Base-by-base conservation (phyloP, 805 yeast genomes). In the Suhomyces sp. region DNA sequence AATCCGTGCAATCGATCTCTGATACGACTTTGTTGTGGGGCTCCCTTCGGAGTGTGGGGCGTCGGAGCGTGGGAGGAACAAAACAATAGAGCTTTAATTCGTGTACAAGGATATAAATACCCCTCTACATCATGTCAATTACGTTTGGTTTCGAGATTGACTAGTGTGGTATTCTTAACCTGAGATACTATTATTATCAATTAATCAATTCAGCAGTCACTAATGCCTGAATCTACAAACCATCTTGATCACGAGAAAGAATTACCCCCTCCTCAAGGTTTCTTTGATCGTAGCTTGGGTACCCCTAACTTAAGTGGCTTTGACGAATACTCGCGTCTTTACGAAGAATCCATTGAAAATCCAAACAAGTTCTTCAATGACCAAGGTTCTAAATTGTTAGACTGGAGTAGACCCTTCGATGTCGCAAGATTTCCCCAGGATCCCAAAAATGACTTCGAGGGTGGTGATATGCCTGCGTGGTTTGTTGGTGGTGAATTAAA, bases 401-500 rank as follows among this genome's bases (percentile, higher is more conserved):
- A 71, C 54, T 84, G 88, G 88, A 69, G 68, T 56, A 76, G 65
- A 44, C 80, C 78, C 9, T 84, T 83, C 63, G 75, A 76, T 48
- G 60, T 64, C 20, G 72, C 81, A 12, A 72, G 81, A 51, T 70
- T 67, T 53, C 84, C 84, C 1, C 60, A 70, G 63, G 59, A 69
- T 63, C 68, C 78, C 54, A 67, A 78, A 57, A 72, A 78, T 50
- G 81, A 82, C 68, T 74, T 75, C 60, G 67, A 71, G 55, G 65
- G 79, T 56, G 80, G 79, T 43, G 96, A 89, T 65, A 75, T 84
- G 48, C 90, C 97, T 13, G 67, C 76, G 35, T 94, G 98, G 98
- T 94, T 94, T 65, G 72, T 90, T 47, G 92, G 89, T 57, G 99
- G 99, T 65, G 84, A 87, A 74, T 79, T 93, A 66, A 94, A 94